Percentiles rank a stretch among this genome's conserved stretches.
Evolutionary conservation across 768 basidiomycete genomes (phyloP).

Genomic region (Serpula lacrymans): DNA sequence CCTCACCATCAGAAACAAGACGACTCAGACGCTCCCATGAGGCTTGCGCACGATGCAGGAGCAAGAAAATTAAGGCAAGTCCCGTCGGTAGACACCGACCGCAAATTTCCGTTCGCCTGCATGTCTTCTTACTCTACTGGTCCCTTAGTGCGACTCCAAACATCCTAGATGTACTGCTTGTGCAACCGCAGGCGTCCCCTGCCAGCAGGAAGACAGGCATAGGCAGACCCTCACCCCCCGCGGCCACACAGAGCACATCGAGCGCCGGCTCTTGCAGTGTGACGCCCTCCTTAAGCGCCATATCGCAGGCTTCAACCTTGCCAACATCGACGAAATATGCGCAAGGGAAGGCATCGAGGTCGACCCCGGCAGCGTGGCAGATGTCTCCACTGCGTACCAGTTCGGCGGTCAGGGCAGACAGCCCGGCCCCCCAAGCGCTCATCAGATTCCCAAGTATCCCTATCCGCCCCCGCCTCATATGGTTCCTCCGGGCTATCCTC

Average conservation of each 20-base stretch:
- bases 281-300: constrained; percentile 74
- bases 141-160: constrained; percentile 80
- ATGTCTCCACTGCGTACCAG: too few species aligned
- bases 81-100: constrained; percentile 71
- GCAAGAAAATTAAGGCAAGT: constrained; percentile 92
- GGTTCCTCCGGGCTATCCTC: constrained; percentile 45
- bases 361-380: constrained; percentile 13
- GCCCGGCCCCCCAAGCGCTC: constrained; percentile 24
- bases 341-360: constrained; percentile 66
- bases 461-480: constrained; percentile 32
- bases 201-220: constrained; percentile 88
- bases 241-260: constrained; percentile 79
- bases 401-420: constrained; percentile 29
- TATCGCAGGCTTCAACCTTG: constrained; percentile 63
- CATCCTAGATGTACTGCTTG: constrained; percentile 86
- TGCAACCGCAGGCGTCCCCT: constrained; percentile 71
- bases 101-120: constrained; percentile 69
- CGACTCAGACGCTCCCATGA: constrained; percentile 86
- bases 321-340: constrained; percentile 61
- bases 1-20: constrained; percentile 65
- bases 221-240: constrained; percentile 82
- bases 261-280: constrained; percentile 76
- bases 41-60: constrained; percentile 89
- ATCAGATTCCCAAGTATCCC: constrained; percentile 26
- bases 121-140: constrained; percentile 29